Conservation (phyloP, 495 filamentous ascomycete species). For the Mytilinidion resinicola region DNA sequence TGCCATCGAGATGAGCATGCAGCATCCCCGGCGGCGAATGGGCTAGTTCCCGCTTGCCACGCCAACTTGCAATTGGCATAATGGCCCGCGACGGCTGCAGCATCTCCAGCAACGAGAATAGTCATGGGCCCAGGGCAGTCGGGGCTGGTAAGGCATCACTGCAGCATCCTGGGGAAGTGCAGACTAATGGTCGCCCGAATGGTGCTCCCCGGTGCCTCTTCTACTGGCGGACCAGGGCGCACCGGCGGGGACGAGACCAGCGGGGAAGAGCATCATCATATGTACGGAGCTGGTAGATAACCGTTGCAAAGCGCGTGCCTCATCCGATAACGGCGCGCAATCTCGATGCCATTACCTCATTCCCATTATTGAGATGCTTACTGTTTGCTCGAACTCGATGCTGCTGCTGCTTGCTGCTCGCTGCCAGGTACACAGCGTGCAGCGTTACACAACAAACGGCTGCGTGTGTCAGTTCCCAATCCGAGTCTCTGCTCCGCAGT, state of each 20-base stretch:
- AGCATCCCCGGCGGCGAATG: too few species aligned
- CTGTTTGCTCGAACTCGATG: too few species aligned
- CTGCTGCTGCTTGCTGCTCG: too few species aligned
- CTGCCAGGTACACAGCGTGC: too few species aligned
- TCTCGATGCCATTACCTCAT: background rate
- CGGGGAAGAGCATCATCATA: too few species aligned
- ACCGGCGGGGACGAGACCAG: background rate
- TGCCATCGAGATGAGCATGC: too few species aligned
- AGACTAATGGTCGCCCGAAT: background rate
- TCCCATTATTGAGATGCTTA: background rate
- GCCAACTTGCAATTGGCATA: constrained; percentile 10
- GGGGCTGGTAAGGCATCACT: constrained; percentile 19
- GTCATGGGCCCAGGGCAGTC: constrained; percentile 1
- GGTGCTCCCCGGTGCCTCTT: background rate
- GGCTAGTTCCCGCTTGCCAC: constrained; percentile 9
- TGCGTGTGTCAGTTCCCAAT: too few species aligned
- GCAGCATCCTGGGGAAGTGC: constrained; percentile 8
- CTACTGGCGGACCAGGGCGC: background rate
- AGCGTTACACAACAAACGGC: too few species aligned
- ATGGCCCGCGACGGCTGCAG: constrained; percentile 3
- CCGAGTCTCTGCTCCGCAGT: too few species aligned
- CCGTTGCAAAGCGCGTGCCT: too few species aligned
- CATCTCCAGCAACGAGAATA: background rate
- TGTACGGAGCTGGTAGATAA: too few species aligned
- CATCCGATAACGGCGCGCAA: background rate